Conservation (phyloP, 2,329 filamentous ascomycete species). For the Cladosporium sp. region DNA sequence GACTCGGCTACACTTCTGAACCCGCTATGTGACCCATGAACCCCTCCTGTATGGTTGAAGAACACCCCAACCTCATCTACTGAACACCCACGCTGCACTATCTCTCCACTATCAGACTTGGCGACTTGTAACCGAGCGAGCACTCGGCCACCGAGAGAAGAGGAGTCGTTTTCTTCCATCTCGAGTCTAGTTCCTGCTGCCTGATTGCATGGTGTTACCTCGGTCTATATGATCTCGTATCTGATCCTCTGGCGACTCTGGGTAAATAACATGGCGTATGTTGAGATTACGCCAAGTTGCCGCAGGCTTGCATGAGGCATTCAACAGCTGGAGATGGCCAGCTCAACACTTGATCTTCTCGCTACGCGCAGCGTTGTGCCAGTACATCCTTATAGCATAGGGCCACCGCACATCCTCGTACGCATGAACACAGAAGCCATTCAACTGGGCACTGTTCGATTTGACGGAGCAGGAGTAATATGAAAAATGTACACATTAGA, state of each 20-base stretch:
- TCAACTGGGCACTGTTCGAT: neutral
- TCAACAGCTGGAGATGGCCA: neutral
- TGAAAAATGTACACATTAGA: neutral
- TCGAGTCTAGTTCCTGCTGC: neutral
- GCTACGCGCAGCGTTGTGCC: neutral
- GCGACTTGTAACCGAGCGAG: neutral
- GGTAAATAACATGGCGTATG: neutral
- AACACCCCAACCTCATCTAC: neutral
- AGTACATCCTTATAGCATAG: neutral
- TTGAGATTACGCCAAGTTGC: neutral
- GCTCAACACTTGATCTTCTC: neutral
- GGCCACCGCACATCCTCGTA: neutral
- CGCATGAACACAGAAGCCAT: neutral
- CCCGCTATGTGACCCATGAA: neutral
- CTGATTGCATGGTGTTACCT: neutral
- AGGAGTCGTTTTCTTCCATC: neutral
- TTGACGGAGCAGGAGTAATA: neutral
- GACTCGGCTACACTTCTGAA: conserved; percentile 1
- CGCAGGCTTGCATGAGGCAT: neutral
- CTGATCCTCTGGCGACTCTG: neutral
- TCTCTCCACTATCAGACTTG: neutral
- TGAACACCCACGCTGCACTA: neutral
- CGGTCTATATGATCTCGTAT: neutral
- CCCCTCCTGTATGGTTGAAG: neutral
- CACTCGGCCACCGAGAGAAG: neutral